Evolutionary conservation across 1,139 yeast species (phyloP).

Genomic region (Meyerozyma smithsonii): DNA sequence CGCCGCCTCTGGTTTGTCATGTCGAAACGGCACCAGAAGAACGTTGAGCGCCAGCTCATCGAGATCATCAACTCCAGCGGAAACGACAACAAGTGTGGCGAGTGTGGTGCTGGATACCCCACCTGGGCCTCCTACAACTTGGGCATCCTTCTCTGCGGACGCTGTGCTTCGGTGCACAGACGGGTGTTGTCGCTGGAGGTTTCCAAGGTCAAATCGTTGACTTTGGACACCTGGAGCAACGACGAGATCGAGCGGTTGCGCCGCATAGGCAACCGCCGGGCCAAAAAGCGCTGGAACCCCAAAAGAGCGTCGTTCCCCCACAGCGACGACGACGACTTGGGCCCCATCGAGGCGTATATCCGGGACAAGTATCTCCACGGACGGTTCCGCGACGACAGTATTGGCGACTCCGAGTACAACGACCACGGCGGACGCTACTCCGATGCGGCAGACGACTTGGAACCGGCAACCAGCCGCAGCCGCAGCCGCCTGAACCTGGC

Average conservation of each 20-base stretch:
- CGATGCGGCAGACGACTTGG: slow-evolving; percentile 13
- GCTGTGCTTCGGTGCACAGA: slow-evolving; percentile 77
- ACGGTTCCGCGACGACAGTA: slow-evolving; percentile 34
- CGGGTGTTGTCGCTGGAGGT: slow-evolving; percentile 48
- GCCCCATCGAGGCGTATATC: slow-evolving; percentile 44
- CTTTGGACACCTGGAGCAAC: slow-evolving; percentile 72
- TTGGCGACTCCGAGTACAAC: slow-evolving; percentile 21
- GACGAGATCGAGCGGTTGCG: slow-evolving; percentile 57
- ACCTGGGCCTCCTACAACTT: slow-evolving; percentile 49
- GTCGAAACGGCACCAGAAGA: slow-evolving; percentile 33
- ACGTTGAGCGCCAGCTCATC: slow-evolving; percentile 38
- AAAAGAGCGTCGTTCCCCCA: slow-evolving; percentile 62
- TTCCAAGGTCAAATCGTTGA: slow-evolving; percentile 73
- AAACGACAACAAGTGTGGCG: slow-evolving; percentile 65
- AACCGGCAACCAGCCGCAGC: neutral
- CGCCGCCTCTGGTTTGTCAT: slow-evolving; percentile 9
- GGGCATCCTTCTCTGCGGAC: slow-evolving; percentile 69
- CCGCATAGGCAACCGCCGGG: slow-evolving; percentile 60
- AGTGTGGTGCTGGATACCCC: slow-evolving; percentile 62
- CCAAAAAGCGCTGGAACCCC: slow-evolving; percentile 63
- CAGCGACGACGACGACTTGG: slow-evolving; percentile 57
- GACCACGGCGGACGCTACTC: slow-evolving; percentile 16
- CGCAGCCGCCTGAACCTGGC: slow-evolving; percentile 19
- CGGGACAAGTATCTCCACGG: slow-evolving; percentile 51
- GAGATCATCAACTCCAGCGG: slow-evolving; percentile 36